Evolutionary conservation across 2,329 filamentous ascomycete genomes (phyloP), one percentile per base, ranked within the genome.

Genomic region (Aureobasidium melanogenum): DNA sequence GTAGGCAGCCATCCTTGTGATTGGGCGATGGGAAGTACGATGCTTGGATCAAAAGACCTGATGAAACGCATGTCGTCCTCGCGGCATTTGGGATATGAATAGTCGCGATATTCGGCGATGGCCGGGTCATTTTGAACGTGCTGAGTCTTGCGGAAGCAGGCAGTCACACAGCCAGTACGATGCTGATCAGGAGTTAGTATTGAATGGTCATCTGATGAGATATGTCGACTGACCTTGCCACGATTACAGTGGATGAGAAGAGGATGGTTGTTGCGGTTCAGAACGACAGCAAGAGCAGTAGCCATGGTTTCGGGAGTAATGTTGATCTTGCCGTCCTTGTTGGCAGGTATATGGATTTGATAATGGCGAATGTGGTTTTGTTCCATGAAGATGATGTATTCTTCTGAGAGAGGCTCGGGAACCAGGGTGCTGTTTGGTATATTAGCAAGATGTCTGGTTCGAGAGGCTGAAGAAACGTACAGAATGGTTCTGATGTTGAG

Each of bases 231-330:
- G 10, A 58, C 55, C 82, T 89, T 94, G 71, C 92, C 92, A 67
- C 96, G 92, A 71, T 96, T 97, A 80, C 92, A 97, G 73, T 97
- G 92, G 50, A 97, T 82, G 41, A 96, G 80, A 12, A 97, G 74
- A 0, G 92, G 92, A 66, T 94, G 86, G 64, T 95, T 91, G 36
- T 79, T 75, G 52, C 81, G 81, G 69, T 95, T 83, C 58, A 93
- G 79, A 43, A 93, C 82, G 44, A 93, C 76, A 14, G 82, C 78
- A 26, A 96, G 79, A 48, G 93, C 90, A 8, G 83, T 77, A 64
- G 82, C 80, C 81, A 96, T 90, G 28, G 85, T 84, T 47, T 79
- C 73, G 8, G 84, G 71, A 0, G 88, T 83, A 38, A 90, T 90
- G 9, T 81, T 80, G 60, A 87, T 80, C 17, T 66, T 63, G 28